Evolutionary conservation across 352 stramenopile species (phyloP).

Genomic region (Globisporangium camurandrum): DNA sequence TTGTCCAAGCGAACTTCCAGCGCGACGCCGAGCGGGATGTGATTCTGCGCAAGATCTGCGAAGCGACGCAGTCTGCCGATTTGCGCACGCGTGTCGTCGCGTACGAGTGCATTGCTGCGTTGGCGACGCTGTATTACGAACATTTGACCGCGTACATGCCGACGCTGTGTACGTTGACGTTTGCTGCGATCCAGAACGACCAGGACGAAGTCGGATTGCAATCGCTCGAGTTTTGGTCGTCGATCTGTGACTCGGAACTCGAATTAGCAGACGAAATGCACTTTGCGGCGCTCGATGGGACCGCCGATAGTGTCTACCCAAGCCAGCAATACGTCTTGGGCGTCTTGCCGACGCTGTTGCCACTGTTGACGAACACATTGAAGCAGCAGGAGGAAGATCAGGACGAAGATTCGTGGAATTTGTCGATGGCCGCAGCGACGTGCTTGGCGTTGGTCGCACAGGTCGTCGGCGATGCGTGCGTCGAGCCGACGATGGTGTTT

Average conservation of each 20-base stretch:
- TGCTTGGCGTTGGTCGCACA: conserved; percentile 92
- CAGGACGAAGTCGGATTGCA: conserved; percentile 90
- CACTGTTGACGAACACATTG: conserved; percentile 89
- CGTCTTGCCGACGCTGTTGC: conserved; percentile 84
- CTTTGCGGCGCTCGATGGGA: conserved; percentile 64
- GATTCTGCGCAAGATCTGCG: conserved; percentile 94
- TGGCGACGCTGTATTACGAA: conserved; percentile 96
- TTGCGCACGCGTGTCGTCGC: conserved; percentile 83
- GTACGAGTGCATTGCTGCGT: conserved; percentile 94
- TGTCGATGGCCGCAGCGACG: conserved; percentile 91
- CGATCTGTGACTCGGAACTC: conserved; percentile 94
- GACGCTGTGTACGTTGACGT: conserved; percentile 93
- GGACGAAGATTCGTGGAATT: conserved; percentile 93
- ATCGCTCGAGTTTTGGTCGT: conserved; percentile 98
- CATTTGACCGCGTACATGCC: conserved; percentile 95
- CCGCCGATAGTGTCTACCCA: conserved; percentile 37
- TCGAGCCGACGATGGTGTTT: conserved; percentile 91
- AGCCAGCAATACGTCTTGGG: conserved; percentile 88
- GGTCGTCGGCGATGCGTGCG: conserved; percentile 88
- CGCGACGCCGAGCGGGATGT: conserved; percentile 92
- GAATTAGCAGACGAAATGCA: conserved; percentile 90
- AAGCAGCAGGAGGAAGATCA: conserved; percentile 94
- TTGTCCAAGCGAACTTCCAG: conserved; percentile 96
- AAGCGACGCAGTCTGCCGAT: conserved; percentile 90
- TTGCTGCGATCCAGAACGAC: conserved; percentile 89